These are phyloP conservation scores for Phytopythium montanum DNA, from an alignment of 352 stramenopile genomes.

Conservation along the genomic window DNA sequence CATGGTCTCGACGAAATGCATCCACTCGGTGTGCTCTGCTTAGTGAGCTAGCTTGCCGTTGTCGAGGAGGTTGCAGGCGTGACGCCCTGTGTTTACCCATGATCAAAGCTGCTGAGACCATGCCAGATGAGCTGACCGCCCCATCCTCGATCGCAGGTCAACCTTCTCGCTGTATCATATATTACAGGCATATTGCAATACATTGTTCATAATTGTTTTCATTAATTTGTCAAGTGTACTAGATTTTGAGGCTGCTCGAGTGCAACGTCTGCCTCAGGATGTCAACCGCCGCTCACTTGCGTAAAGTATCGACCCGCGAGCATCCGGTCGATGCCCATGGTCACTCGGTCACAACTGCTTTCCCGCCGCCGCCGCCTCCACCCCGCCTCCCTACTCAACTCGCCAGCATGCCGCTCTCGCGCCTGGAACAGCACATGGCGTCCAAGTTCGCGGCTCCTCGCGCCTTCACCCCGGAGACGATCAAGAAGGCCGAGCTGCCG, in stretches of 20 bases:
- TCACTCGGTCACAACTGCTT: not conserved
- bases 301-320: not conserved
- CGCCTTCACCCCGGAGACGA: conserved; percentile 23
- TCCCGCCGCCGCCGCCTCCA: not conserved
- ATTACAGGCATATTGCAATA: not conserved
- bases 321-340: no score
- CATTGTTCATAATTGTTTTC: not conserved
- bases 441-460: conserved; percentile 28
- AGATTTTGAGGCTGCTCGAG: not conserved
- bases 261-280: not conserved
- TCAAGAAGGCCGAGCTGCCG: conserved; percentile 26
- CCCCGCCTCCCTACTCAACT: not conserved
- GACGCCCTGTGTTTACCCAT: not conserved
- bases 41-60: not conserved
- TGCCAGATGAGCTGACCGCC: conserved; percentile 15
- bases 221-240: not conserved
- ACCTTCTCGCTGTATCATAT: not conserved
- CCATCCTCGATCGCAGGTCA: conserved; percentile 1
- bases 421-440: conserved; percentile 39
- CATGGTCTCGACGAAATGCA: not conserved
- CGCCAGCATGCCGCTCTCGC: conserved; percentile 14
- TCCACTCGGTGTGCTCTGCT: not conserved
- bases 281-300: not conserved
- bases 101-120: not conserved
- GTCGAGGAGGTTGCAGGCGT: not conserved